A percentile compares a stretch with the other conserved stretches of the same genome.
Evolutionary conservation across 345 rosid species (phyloP).

Genomic region (Ailanthus altissimus): DNA sequence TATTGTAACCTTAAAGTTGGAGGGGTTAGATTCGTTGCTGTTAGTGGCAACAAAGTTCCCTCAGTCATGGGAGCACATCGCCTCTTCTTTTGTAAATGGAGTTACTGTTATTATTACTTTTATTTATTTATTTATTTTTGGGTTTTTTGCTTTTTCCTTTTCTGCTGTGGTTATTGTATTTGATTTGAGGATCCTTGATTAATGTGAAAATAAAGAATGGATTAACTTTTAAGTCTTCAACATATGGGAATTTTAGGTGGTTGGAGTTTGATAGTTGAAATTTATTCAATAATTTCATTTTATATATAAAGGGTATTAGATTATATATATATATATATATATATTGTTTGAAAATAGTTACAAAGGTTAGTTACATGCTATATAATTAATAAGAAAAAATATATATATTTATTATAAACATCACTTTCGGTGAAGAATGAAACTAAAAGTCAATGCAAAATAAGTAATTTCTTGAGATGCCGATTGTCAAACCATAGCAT

Average conservation of each 20-base stretch:
- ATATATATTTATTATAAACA: background rate
- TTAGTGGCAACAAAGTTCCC: conserved; percentile 14
- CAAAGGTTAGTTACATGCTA: background rate
- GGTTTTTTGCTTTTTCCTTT: too few relatives aligned
- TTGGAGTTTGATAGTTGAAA: background rate
- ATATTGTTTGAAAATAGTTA: too few relatives aligned
- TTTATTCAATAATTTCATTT: background rate
- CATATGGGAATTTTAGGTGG: background rate
- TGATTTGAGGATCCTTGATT: too few relatives aligned
- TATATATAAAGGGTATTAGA: background rate
- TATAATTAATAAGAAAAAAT: background rate
- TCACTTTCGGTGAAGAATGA: background rate
- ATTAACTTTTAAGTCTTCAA: too few relatives aligned
- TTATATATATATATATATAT: too few relatives aligned
- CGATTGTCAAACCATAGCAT: background rate
- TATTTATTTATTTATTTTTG: too few relatives aligned
- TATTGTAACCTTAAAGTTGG: background rate
- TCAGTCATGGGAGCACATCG: background rate
- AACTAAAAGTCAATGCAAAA: background rate
- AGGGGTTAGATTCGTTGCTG: conserved; percentile 21
- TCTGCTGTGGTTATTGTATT: too few relatives aligned
- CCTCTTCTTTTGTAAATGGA: background rate
- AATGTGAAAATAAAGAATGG: too few relatives aligned
- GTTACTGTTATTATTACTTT: background rate
- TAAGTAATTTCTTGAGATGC: background rate